Evolutionary conservation across 108 stramenopile genomes (phyloP).

Genomic region (Seminavis robusta): DNA sequence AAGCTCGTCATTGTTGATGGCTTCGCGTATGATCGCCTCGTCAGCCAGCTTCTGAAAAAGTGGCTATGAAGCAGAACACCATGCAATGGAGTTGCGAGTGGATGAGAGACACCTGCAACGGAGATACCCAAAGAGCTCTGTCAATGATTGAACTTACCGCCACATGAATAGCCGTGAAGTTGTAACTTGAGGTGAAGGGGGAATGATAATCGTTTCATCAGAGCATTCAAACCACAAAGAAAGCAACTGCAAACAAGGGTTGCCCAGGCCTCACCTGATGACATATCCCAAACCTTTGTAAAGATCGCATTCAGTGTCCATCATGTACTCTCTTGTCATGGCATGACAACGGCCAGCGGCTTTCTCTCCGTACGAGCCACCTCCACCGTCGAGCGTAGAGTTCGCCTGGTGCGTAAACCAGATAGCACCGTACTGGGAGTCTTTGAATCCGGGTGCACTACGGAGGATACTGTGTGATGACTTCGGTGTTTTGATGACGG

Average conservation of each 20-base stretch:
- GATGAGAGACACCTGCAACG: too few species aligned
- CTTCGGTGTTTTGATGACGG: too few species aligned
- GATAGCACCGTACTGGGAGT: conserved; percentile 60
- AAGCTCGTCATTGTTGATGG: conserved; percentile 33
- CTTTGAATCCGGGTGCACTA: conserved; percentile 21
- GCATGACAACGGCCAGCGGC: conserved; percentile 13
- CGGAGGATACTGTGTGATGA: conserved; percentile 23
- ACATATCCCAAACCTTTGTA: conserved; percentile 66
- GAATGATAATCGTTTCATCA: too few species aligned
- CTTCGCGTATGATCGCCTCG: conserved; percentile 55
- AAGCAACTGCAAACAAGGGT: too few species aligned
- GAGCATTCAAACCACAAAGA: too few species aligned
- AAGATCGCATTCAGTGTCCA: conserved; percentile 27
- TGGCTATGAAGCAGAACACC: too few species aligned
- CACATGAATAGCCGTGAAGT: conserved; percentile 55
- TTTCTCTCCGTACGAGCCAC: conserved; percentile 21
- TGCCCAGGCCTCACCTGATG: too few species aligned
- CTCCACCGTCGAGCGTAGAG: conserved; percentile 14
- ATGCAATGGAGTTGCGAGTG: too few species aligned
- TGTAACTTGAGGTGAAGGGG: too few species aligned
- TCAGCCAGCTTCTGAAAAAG: conserved; percentile 71
- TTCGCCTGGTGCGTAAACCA: conserved; percentile 45
- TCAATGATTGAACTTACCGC: too few species aligned
- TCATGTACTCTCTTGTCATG: conserved; percentile 14
- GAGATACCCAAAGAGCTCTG: too few species aligned